Base-by-base conservation (phyloP, 2,329 filamentous ascomycete species). In the Stagonosporopsis chrysanthemi region DNA sequence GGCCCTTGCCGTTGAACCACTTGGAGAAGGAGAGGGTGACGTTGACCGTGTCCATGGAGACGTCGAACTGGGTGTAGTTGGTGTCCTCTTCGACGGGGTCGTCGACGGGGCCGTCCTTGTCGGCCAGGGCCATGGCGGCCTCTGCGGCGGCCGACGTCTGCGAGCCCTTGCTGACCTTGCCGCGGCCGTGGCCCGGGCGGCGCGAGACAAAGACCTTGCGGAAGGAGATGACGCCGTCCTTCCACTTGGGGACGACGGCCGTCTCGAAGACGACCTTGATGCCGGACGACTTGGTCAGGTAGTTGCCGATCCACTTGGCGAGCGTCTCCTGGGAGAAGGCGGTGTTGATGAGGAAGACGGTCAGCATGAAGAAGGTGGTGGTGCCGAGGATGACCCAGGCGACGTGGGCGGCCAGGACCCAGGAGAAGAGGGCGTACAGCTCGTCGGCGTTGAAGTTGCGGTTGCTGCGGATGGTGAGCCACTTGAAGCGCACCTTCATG, bases 21-120 rank as follows among this genome's bases (percentile, higher is more conserved):
- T 97, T 98, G n/a, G 92, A 84, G 67, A 99, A 98, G 0, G 95
- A 99, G 24, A 99, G 77, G 0, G 94, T 98, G 39, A 99, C 94
- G 70, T 99, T 97, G 60, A 99, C 91, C 0, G 91, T 96, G 61
- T 95, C 91, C 57, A 99, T 91, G 0, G 92, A 97, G 15, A 99
- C 82, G 71, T 99, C 95, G 67, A 97, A 99, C 67, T 99, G 95
- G 0, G 93, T 97, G 75, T 98, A 99, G 72, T 99, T 99, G 17
- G 91, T 92, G 72, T 98, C 94, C 70, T 98, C 93, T 56, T 88
- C 85, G 26, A 73, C 75, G 24, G 42, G 50, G 1, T 46, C 57
- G 17, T 61, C 65, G 9, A 12, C 28, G 28, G 28, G 28, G 39
- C 69, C 63, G 29, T 78, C 75, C 49, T 80, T 80, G 24, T 72